These are phyloP conservation scores for Lichenothelia convexa DNA, from an alignment of 495 filamentous ascomycete genomes.

Conservation along the genomic window DNA sequence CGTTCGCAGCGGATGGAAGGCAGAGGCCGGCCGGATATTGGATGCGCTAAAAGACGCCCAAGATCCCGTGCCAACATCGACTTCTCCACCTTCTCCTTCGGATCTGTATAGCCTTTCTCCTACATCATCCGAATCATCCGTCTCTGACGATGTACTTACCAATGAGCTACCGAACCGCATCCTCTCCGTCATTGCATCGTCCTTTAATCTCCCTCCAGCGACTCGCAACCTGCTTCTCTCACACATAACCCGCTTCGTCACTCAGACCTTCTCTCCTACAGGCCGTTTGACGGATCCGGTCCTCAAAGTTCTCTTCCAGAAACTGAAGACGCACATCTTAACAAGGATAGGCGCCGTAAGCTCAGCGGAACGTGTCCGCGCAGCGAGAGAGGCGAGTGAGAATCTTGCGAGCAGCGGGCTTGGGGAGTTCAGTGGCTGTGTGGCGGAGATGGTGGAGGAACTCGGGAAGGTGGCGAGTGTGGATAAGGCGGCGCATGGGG, in stretches of 20 bases:
- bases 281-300: conserved; percentile 54
- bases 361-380: conserved; percentile 60
- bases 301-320: conserved; percentile 55
- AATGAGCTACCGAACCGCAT: conserved; percentile 21
- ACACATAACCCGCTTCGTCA: conserved; percentile 38
- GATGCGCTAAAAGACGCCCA: conserved; percentile 18
- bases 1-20: conserved; percentile 74
- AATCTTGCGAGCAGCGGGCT: conserved; percentile 62
- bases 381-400: conserved; percentile 69
- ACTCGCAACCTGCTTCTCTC: conserved; percentile 38
- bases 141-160: neutral
- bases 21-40: conserved; percentile 60
- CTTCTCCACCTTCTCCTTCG: neutral
- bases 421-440: conserved; percentile 70
- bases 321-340: conserved; percentile 59
- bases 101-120: too few species aligned
- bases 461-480: conserved; percentile 55
- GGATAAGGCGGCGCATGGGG: conserved; percentile 60
- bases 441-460: conserved; percentile 70
- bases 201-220: conserved; percentile 57
- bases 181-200: conserved; percentile 59
- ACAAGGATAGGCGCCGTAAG: conserved; percentile 55
- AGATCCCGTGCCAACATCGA: neutral
- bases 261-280: conserved; percentile 20
- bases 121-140: neutral